Conservation (phyloP, 2,329 filamentous ascomycete genomes). For the Talaromyces sp. region DNA sequence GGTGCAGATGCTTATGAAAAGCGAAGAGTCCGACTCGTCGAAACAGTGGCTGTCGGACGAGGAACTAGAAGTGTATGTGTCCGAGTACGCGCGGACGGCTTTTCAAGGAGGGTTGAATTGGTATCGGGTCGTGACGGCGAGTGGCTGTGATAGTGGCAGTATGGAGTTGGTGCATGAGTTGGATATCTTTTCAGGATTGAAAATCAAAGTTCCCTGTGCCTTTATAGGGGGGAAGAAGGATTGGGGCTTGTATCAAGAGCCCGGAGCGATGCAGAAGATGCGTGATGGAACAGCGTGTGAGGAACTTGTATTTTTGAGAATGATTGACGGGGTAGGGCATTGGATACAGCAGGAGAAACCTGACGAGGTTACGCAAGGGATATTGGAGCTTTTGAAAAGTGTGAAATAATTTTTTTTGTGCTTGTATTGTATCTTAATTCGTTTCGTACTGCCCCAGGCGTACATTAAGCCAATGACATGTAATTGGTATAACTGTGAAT, state of each 20-base stretch:
- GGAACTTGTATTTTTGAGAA: conserved; percentile 49
- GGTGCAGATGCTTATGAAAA: conserved; percentile 54
- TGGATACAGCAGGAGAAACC: conserved; percentile 67
- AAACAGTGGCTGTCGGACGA: conserved; percentile 53
- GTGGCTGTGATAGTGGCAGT: conserved; percentile 14
- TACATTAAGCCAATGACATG: not conserved
- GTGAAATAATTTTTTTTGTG: not conserved
- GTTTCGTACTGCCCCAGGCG: not conserved
- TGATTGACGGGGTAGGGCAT: conserved; percentile 61
- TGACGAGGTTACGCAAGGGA: conserved; percentile 46
- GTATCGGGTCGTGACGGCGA: conserved; percentile 56
- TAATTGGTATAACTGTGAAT: not conserved
- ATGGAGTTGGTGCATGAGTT: conserved; percentile 46
- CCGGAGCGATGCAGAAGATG: conserved; percentile 58
- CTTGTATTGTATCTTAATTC: not conserved
- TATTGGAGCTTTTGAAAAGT: conserved; percentile 40
- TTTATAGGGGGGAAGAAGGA: conserved; percentile 62
- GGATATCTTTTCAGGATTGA: conserved; percentile 56
- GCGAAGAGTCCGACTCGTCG: conserved; percentile 38
- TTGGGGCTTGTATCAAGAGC: conserved; percentile 66
- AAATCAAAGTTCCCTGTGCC: conserved; percentile 56
- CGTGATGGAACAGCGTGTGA: conserved; percentile 42
- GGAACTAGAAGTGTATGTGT: conserved; percentile 57
- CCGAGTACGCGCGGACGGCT: conserved; percentile 57
- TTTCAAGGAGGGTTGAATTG: conserved; percentile 66